A percentile compares a stretch with the other conserved stretches of the same genome.
These are phyloP conservation scores for Sarcodon aspratus DNA, from an alignment of 768 basidiomycete species.

Conservation along the genomic window DNA sequence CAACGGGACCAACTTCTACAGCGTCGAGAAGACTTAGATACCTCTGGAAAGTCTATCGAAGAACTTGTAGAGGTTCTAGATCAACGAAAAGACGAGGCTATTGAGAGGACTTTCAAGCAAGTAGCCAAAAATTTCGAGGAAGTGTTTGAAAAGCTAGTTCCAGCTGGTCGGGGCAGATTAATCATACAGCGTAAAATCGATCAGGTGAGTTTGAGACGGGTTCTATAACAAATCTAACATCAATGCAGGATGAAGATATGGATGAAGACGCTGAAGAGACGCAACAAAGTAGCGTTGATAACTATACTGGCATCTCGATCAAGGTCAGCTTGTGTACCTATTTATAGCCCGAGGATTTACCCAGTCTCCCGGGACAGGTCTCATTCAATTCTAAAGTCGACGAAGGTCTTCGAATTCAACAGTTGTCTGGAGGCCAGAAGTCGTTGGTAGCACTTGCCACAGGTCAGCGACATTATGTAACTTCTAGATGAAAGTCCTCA, in stretches of 20 bases:
- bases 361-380: conserved; percentile 38
- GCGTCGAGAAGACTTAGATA: conserved; percentile 86
- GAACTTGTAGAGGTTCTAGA: conserved; percentile 91
- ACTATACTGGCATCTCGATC: conserved; percentile 95
- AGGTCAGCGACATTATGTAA: conserved; percentile 32
- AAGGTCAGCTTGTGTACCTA: conserved; percentile 38
- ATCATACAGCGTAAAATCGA: conserved; percentile 91
- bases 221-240: not conserved
- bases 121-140: conserved; percentile 96
- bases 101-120: conserved; percentile 96
- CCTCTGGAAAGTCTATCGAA: conserved; percentile 80
- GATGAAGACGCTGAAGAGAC: conserved; percentile 66
- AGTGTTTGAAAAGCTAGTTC: conserved; percentile 93
- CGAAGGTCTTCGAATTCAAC: conserved; percentile 93
- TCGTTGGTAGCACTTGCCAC: conserved; percentile 93
- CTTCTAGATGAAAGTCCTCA: conserved; percentile 2
- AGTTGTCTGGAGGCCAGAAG: conserved; percentile 95
- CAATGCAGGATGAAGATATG: conserved; percentile 43
- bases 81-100: conserved; percentile 96
- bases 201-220: conserved; percentile 35
- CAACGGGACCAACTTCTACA: conserved; percentile 86
- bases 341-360: not conserved
- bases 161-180: conserved; percentile 80
- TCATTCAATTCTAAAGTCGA: conserved; percentile 99
- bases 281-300: conserved; percentile 73